Evolutionary conservation across 2,329 filamentous ascomycete species (phyloP).

Genomic region (Zasmidium citrigriseum): DNA sequence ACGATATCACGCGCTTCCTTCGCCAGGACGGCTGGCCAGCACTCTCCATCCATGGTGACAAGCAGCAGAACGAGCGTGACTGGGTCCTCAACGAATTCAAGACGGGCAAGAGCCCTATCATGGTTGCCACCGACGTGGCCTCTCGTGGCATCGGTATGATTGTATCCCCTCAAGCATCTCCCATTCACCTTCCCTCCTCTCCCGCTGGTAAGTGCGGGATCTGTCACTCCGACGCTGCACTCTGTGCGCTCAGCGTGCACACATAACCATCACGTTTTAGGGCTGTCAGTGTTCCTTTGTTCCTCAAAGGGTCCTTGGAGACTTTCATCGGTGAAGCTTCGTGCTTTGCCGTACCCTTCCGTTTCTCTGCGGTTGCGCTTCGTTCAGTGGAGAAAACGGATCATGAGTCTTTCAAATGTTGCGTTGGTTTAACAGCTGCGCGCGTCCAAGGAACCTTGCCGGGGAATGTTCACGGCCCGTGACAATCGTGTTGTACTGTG

Average conservation of each 20-base stretch:
- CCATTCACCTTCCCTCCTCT: slow-evolving; percentile 39
- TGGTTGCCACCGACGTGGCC: slow-evolving; percentile 99
- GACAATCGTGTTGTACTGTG: slow-evolving; percentile 44
- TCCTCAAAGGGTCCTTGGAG: slow-evolving; percentile 88
- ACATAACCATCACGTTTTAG: slow-evolving; percentile 83
- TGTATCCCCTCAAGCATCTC: slow-evolving; percentile 50
- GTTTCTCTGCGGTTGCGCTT: slow-evolving; percentile 77
- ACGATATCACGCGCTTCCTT: slow-evolving; percentile 96
- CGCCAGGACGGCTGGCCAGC: slow-evolving; percentile 98
- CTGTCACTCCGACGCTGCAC: slow-evolving; percentile 72
- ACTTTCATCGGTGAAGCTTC: slow-evolving; percentile 43
- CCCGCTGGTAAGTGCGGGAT: slow-evolving; percentile 59
- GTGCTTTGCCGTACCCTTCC: slow-evolving; percentile 63
- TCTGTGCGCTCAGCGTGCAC: slow-evolving; percentile 84
- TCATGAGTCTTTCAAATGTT: slow-evolving; percentile 63
- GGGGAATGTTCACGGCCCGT: slow-evolving; percentile 56
- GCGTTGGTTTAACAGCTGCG: slow-evolving; percentile 68
- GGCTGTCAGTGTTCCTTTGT: slow-evolving; percentile 81
- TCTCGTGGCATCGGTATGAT: slow-evolving; percentile 99
- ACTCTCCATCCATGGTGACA: slow-evolving; percentile 97
- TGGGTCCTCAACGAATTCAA: slow-evolving; percentile 99
- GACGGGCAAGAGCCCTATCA: slow-evolving; percentile 98
- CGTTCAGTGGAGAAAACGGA: slow-evolving; percentile 76
- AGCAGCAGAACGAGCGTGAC: slow-evolving; percentile 99
- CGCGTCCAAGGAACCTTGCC: slow-evolving; percentile 68